These are phyloP conservation scores for Fusarium buxicola DNA, from an alignment of 2,329 filamentous ascomycete genomes.

Conservation along the genomic window DNA sequence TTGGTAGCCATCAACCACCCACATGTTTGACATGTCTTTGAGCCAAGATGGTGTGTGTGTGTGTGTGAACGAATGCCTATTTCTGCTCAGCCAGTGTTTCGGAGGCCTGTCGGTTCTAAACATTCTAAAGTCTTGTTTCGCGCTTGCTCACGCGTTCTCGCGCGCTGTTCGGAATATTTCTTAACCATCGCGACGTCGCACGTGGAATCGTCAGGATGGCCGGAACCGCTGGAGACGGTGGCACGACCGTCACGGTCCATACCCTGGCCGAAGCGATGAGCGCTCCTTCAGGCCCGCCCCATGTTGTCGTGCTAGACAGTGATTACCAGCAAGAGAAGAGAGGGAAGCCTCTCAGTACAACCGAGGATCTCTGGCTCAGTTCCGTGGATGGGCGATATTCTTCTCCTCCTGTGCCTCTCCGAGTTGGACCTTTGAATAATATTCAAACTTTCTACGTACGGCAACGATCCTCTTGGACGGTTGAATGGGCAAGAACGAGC, in stretches of 20 bases:
- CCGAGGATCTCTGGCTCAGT: slow-evolving; percentile 61
- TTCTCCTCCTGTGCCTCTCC: slow-evolving; percentile 58
- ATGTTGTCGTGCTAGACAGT: slow-evolving; percentile 40
- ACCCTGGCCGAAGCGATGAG: slow-evolving; percentile 37
- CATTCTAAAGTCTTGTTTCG: slow-evolving; percentile 30
- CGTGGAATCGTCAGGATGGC: slow-evolving; percentile 30
- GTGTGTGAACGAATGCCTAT: slow-evolving; percentile 37
- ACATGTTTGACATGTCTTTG: slow-evolving; percentile 41
- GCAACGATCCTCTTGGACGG: background rate
- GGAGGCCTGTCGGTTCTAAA: slow-evolving; percentile 9
- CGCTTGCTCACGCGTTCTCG: slow-evolving; percentile 13
- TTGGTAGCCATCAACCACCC: slow-evolving; percentile 37
- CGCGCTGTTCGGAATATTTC: slow-evolving; percentile 7
- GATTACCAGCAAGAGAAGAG: slow-evolving; percentile 32
- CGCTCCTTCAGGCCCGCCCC: slow-evolving; percentile 32
- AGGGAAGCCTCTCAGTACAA: slow-evolving; percentile 44
- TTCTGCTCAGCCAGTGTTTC: slow-evolving; percentile 23
- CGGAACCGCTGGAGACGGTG: slow-evolving; percentile 30
- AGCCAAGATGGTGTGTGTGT: slow-evolving; percentile 25
- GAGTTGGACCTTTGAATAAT: slow-evolving; percentile 55
- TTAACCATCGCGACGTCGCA: slow-evolving; percentile 6
- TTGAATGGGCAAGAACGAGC: background rate
- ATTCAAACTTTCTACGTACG: slow-evolving; percentile 56
- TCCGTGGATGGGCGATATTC: slow-evolving; percentile 62
- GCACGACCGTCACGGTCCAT: slow-evolving; percentile 33